Evolutionary conservation across 2,329 filamentous ascomycete species (phyloP).

Genomic region (Magnaporthales sp.): DNA sequence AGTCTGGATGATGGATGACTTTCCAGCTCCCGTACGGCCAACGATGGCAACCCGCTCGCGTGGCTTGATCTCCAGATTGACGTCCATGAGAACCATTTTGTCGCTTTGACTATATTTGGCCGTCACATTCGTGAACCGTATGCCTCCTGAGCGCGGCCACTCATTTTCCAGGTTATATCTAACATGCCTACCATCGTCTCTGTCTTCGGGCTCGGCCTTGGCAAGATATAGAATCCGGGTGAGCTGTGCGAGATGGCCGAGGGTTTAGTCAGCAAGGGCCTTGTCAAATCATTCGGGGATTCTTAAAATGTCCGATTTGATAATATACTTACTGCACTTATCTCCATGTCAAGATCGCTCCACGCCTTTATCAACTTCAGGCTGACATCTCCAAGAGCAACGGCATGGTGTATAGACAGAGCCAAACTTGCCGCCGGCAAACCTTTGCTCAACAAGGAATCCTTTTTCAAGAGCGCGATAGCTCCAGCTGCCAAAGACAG

Average conservation of each 20-base stretch:
- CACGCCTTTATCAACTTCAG: slow-evolving; percentile 41
- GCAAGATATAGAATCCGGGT: not conserved
- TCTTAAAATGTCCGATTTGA: not conserved
- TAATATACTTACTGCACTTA: slow-evolving; percentile 37
- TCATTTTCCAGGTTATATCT: slow-evolving; percentile 3
- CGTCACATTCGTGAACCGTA: slow-evolving; percentile 20
- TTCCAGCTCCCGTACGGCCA: slow-evolving; percentile 59
- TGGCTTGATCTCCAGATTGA: slow-evolving; percentile 25
- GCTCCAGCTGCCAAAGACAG: slow-evolving; percentile 61
- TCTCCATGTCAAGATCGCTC: slow-evolving; percentile 48
- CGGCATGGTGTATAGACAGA: slow-evolving; percentile 47
- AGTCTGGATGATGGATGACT: slow-evolving; percentile 41
- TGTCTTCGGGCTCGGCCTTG: slow-evolving; percentile 1
- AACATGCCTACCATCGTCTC: not conserved
- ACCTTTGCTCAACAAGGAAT: not conserved
- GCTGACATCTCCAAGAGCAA: slow-evolving; percentile 43
- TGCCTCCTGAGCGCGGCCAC: slow-evolving; percentile 18
- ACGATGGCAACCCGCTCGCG: slow-evolving; percentile 59
- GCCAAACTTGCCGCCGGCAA: slow-evolving; percentile 29
- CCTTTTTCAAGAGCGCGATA: slow-evolving; percentile 63
- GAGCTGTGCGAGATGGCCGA: not conserved
- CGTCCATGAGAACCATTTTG: slow-evolving; percentile 18
- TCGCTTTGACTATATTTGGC: slow-evolving; percentile 18
- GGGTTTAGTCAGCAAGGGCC: not conserved
- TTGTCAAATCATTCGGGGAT: not conserved